Percentiles rank a stretch among this genome's conserved stretches.
These are phyloP conservation scores for Rhizopogon rudus DNA, from an alignment of 768 basidiomycete genomes.

Conservation along the genomic window DNA sequence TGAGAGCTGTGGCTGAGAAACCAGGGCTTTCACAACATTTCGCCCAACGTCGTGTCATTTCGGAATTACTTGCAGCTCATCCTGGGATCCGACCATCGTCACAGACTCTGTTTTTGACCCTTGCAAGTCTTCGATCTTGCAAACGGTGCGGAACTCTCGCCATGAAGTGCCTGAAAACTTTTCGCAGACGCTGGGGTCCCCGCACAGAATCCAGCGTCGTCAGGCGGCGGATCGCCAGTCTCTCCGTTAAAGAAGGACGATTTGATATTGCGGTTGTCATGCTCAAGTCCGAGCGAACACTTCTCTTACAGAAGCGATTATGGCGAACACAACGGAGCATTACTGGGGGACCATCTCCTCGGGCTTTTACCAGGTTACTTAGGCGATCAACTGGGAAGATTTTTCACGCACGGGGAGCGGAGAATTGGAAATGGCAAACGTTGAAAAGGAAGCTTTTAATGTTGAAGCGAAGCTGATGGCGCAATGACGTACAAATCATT, in stretches of 20 bases:
- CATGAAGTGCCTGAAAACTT: constrained; percentile 36
- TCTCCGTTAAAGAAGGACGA: constrained; percentile 65
- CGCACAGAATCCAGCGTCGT: constrained; percentile 53
- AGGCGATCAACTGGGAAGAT: constrained; percentile 18
- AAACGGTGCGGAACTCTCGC: constrained; percentile 55
- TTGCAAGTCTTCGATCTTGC: constrained; percentile 44
- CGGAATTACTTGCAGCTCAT: constrained; percentile 41
- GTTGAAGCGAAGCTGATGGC: constrained; percentile 1
- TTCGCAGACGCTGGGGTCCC: constrained; percentile 52
- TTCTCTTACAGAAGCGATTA: constrained; percentile 4
- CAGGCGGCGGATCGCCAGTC: constrained; percentile 48
- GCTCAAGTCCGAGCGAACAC: constrained; percentile 12
- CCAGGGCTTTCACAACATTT: constrained; percentile 40
- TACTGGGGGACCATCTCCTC: constrained; percentile 4
- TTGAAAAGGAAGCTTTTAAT: constrained; percentile 19
- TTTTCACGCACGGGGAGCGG: constrained; percentile 22
- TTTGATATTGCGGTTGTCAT: constrained; percentile 38
- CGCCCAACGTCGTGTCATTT: constrained; percentile 38
- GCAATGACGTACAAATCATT: neutral
- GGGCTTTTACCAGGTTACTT: constrained; percentile 4
- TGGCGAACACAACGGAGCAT: constrained; percentile 9
- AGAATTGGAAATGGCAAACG: constrained; percentile 25
- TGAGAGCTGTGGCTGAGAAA: constrained; percentile 27
- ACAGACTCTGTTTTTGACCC: constrained; percentile 53
- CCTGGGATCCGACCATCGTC: constrained; percentile 50